These are phyloP conservation scores for Sanghuangporus baumii DNA, from an alignment of 1,284 basidiomycete species.

Conservation along the genomic window DNA sequence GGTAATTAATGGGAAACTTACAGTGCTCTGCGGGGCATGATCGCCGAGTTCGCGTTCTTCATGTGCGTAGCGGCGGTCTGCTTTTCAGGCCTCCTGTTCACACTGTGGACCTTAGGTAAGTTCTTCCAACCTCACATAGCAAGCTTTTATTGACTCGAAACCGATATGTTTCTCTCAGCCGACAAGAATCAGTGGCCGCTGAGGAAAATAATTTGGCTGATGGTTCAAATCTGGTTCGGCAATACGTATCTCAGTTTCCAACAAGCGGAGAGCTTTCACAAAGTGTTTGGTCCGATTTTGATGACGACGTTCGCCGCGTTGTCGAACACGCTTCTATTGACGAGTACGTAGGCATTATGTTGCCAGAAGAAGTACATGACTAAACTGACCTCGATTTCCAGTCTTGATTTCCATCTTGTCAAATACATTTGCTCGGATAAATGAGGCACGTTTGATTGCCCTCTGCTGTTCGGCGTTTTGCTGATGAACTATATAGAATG, in stretches of 20 bases:
- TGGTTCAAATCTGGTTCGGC: conserved; percentile 83
- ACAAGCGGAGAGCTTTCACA: conserved; percentile 75
- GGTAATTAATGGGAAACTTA: conserved; percentile 10
- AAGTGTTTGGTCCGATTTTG: conserved; percentile 77
- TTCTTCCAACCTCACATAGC: not conserved
- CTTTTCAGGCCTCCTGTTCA: conserved; percentile 84
- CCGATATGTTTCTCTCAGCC: conserved; percentile 25
- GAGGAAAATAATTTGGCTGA: conserved; percentile 70
- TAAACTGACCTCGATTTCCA: conserved; percentile 28
- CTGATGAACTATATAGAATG: conserved; percentile 48
- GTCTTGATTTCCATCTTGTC: conserved; percentile 85
- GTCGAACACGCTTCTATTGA: conserved; percentile 73
- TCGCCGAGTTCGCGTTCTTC: conserved; percentile 74
- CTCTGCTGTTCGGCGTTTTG: not conserved
- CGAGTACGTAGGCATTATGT: conserved; percentile 46
- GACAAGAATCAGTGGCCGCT: conserved; percentile 55
- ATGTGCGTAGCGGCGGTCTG: conserved; percentile 77
- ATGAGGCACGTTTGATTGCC: conserved; percentile 45
- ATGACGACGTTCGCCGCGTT: conserved; percentile 83
- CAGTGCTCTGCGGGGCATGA: conserved; percentile 62
- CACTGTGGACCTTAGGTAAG: conserved; percentile 71
- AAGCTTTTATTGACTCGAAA: not conserved
- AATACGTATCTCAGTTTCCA: conserved; percentile 69
- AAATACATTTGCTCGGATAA: conserved; percentile 79
- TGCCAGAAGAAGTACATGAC: not conserved